These are phyloP conservation scores for Pleomassaria siparia DNA, from an alignment of 2,329 filamentous ascomycete genomes.

Conservation along the genomic window DNA sequence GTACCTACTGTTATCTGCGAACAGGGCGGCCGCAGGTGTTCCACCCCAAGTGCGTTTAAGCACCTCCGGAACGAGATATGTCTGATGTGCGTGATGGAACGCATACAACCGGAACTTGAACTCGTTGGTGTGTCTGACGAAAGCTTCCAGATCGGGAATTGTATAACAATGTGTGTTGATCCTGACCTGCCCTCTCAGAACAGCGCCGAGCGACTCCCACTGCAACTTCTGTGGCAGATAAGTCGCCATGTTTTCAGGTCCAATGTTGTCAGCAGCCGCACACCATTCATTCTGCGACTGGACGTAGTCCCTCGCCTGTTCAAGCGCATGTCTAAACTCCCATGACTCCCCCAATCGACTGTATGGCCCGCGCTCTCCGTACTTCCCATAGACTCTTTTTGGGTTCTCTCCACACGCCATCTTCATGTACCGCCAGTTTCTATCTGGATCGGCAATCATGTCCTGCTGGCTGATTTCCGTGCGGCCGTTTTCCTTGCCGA, in stretches of 20 bases:
- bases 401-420: slow-evolving; percentile 76
- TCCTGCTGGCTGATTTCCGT: slow-evolving; percentile 64
- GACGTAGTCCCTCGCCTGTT: slow-evolving; percentile 60
- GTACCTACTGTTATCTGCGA: slow-evolving; percentile 62
- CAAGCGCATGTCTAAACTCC: slow-evolving; percentile 68
- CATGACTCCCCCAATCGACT: slow-evolving; percentile 70
- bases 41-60: slow-evolving; percentile 44
- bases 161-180: slow-evolving; percentile 75
- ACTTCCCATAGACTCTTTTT: slow-evolving; percentile 61
- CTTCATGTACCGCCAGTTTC: slow-evolving; percentile 71
- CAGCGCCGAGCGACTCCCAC: slow-evolving; percentile 65
- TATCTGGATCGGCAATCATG: slow-evolving; percentile 67
- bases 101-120: slow-evolving; percentile 68
- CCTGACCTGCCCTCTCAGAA: slow-evolving; percentile 66
- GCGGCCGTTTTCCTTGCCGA: slow-evolving; percentile 61
- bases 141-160: slow-evolving; percentile 67
- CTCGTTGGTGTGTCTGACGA: slow-evolving; percentile 71
- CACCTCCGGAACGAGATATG: slow-evolving; percentile 66
- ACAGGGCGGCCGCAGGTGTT: slow-evolving; percentile 56
- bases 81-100: slow-evolving; percentile 71
- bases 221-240: slow-evolving; percentile 65
- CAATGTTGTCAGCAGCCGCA: slow-evolving; percentile 53
- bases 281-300: slow-evolving; percentile 71
- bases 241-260: slow-evolving; percentile 53
- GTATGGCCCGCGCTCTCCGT: slow-evolving; percentile 57